Percentiles rank a stretch among this genome's conserved stretches.
phyloP scores from a whole-genome alignment of 257 asterid species.

The Ilex aquifolium region DNA sequence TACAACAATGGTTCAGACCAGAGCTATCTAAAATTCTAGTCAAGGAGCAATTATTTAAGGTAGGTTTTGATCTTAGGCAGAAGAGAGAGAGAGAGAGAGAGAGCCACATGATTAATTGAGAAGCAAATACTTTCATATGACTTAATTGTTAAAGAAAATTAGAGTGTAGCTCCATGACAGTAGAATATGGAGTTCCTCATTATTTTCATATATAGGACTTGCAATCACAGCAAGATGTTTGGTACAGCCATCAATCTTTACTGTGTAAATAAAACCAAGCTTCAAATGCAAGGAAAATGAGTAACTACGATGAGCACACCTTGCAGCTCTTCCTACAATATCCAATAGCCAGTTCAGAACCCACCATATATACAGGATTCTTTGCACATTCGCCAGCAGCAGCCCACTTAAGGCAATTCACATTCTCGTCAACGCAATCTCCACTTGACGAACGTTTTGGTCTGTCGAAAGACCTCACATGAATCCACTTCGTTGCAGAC shows the following conservation, averaged over 20 bases:
- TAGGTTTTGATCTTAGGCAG: too few relatives aligned
- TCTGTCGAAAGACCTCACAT: conserved; percentile 51
- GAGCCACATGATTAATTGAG: too few relatives aligned
- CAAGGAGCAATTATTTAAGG: too few relatives aligned
- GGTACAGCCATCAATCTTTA: background rate
- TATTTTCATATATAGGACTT: too few relatives aligned
- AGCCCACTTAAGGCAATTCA: conserved; percentile 55
- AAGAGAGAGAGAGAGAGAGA: too few relatives aligned
- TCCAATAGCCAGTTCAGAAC: conserved; percentile 28
- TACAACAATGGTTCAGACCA: too few relatives aligned
- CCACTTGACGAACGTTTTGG: conserved; percentile 1
- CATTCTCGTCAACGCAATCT: conserved; percentile 43
- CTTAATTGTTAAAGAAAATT: too few relatives aligned
- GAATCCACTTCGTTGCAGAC: conserved; percentile 96
- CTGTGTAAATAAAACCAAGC: background rate
- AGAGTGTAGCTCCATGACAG: too few relatives aligned
- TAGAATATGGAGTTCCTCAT: too few relatives aligned
- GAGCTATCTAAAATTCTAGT: too few relatives aligned
- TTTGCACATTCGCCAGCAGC: conserved; percentile 60
- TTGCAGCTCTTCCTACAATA: conserved; percentile 72
- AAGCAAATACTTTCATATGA: too few relatives aligned
- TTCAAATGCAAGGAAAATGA: background rate
- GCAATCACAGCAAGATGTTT: too few relatives aligned
- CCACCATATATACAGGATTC: conserved; percentile 59
- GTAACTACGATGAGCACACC: conserved; percentile 40